Base-by-base conservation (phyloP, 2,329 filamentous ascomycete species). In the Drechslerella dactyloides region DNA sequence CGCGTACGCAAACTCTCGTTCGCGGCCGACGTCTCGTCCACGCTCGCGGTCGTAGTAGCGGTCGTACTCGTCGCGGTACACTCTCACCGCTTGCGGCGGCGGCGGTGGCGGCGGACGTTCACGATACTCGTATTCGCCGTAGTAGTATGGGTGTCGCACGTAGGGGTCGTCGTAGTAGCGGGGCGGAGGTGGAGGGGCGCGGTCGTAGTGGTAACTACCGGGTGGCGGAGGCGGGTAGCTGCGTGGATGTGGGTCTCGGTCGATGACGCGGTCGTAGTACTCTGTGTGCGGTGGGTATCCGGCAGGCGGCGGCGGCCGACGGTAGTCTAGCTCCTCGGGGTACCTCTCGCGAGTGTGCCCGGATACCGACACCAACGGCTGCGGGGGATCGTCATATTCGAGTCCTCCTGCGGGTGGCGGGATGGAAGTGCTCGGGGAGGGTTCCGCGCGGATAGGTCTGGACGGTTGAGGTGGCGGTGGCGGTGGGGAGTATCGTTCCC, bases 371-470 rank as follows among this genome's bases (percentile, higher is more conserved):
- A 61, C 48, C 30, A 58, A 13, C 6, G 55, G 33, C n/a, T 55
- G 60, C 23, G 69, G 8, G 8, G 58, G 62, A 35, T 73, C 69
- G 23, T 66, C 61, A 54, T 73, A 73, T 37, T 70, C 66, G 13
- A 70, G 50, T 6, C 66, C 66, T 35, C 66, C 66, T 35, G 50
- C 66, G 1, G 66, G 66, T 7, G 66, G 66, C 27, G 66, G 59
- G 19, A 64, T 53, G 37, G 5, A 19, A 50, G 59, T 53, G 35
- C 48, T 46, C 10, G 59, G 50, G 21, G 51, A 27, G 46, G 46
- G 17, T 4, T 51, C 46, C 11, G 11, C 21, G 23, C 58, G 17
- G n/a, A 53, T 52, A 21, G 46, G 17, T 54, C 57, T 54, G 6
- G 52, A 7, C 24, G 37, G 42, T 10, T 44, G 44, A 53, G 57